Conservation (phyloP, 345 rosid genomes). For the Brassica juncea region DNA sequence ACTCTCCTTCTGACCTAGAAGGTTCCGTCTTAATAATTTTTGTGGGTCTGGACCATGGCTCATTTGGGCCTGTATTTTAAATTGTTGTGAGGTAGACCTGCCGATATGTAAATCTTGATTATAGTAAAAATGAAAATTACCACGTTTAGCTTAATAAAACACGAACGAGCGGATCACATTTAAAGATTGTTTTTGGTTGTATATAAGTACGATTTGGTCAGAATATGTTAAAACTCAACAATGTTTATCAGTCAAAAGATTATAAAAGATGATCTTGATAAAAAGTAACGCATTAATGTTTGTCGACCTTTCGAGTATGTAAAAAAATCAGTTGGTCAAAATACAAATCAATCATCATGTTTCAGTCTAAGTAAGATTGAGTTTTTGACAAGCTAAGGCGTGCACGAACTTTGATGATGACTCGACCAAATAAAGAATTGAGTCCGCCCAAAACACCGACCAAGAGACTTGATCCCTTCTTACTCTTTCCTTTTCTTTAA, state of each 20-base stretch:
- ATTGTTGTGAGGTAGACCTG: background rate
- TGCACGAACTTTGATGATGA: slow-evolving; percentile 53
- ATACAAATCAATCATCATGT: slow-evolving; percentile 30
- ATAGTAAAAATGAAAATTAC: background rate
- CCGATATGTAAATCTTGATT: background rate
- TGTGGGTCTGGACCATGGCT: background rate
- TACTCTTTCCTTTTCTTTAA: slow-evolving; percentile 31
- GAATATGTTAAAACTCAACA: background rate
- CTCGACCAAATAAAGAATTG: slow-evolving; percentile 37
- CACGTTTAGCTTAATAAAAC: background rate
- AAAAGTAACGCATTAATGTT: background rate
- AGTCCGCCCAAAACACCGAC: slow-evolving; percentile 47
- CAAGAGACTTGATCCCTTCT: slow-evolving; percentile 44
- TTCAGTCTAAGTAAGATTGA: background rate
- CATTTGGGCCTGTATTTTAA: background rate
- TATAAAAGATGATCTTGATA: background rate
- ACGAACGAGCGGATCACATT: background rate
- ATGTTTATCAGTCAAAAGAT: slow-evolving; percentile 5
- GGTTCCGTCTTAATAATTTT: background rate
- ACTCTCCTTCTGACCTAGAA: background rate
- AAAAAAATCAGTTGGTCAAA: slow-evolving; percentile 1
- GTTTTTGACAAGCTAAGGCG: slow-evolving; percentile 46
- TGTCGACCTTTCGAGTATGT: background rate
- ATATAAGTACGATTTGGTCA: background rate
- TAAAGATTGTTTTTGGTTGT: background rate